Base-by-base conservation (phyloP, 2,329 filamentous ascomycete genomes). In the Hymenoscyphus occultus region DNA sequence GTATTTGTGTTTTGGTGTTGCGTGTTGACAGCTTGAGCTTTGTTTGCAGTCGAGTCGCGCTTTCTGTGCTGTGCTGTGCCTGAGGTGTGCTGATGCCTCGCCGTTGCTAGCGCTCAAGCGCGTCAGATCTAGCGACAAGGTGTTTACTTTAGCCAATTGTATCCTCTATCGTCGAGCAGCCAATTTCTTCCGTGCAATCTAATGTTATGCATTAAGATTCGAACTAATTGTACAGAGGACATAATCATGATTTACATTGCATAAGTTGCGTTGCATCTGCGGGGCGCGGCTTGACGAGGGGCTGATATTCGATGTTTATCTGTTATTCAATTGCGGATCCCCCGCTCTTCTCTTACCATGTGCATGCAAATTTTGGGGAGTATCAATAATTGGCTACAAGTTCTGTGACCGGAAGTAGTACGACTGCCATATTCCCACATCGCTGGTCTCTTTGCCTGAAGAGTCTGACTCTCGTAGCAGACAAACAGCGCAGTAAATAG, bases 21-120 rank as follows among this genome's bases (percentile, higher is more conserved):
- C 22, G 19, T 54, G 48, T 54, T 54, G 48, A 54, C 48, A 54
- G 48, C 19, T 28, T 54, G 48, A 28, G 48, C 48, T 54, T 54
- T 45, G 42, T 45, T 54, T 54, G 48, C n/a, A 22, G 48, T 7
- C 19, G 1, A 51, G 48, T 51, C 48, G 48, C 48, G 48, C 48
- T 54, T 54, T 54, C 13, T 16, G 12, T n/a, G n/a, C n/a, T n/a
- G n/a, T n/a, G 40, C 39, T 42, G 40, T 3, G 9, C 6, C n/a
- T 22, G 28, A 28, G 28, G 28, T 28, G 14, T 19, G 45, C 45
- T 48, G 45, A 9, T 48, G n/a, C 3, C 10, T 22, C n/a, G 45
- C 12, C 45, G 4, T 51, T 51, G 45, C 45, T 51, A 28, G 45
- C 45, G 48, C 22, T 19, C 19, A 28, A 54, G 48, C 48, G 28